phyloP scores from a whole-genome alignment of 768 basidiomycete species.

The Solioccasus polychromus region DNA sequence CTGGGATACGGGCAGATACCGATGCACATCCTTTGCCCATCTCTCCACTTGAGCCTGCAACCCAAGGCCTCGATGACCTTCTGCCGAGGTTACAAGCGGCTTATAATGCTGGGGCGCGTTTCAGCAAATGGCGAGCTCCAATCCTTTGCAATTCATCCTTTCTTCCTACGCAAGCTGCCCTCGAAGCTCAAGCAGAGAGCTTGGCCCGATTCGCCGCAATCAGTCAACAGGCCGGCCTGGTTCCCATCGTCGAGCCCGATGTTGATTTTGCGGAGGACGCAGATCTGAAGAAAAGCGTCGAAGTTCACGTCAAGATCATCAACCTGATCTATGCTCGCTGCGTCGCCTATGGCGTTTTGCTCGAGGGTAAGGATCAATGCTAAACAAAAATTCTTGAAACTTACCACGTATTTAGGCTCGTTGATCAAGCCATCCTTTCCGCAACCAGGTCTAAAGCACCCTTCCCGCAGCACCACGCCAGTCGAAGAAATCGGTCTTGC shows the following conservation, averaged over 20 bases:
- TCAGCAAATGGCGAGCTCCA: slow-evolving; percentile 51
- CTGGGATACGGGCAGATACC: slow-evolving; percentile 49
- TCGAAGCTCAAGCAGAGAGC: slow-evolving; percentile 47
- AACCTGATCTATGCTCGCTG: slow-evolving; percentile 45
- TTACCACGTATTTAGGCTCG: slow-evolving; percentile 33
- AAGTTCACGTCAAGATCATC: slow-evolving; percentile 46
- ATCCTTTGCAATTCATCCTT: slow-evolving; percentile 43
- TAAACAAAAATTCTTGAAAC: background rate
- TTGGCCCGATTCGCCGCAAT: slow-evolving; percentile 48
- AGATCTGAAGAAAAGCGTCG: slow-evolving; percentile 41
- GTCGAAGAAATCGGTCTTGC: slow-evolving; percentile 44
- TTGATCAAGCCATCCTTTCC: slow-evolving; percentile 53
- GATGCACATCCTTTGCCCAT: slow-evolving; percentile 45
- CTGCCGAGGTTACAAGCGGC: slow-evolving; percentile 42
- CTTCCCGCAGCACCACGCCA: slow-evolving; percentile 35
- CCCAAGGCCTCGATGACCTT: slow-evolving; percentile 49
- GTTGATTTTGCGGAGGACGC: slow-evolving; percentile 50
- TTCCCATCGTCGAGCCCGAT: slow-evolving; percentile 54
- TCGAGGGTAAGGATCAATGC: slow-evolving; percentile 39
- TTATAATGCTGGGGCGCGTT: slow-evolving; percentile 43
- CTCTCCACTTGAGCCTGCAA: slow-evolving; percentile 44
- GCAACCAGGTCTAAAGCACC: slow-evolving; percentile 45
- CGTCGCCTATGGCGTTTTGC: slow-evolving; percentile 42
- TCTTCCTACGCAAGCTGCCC: slow-evolving; percentile 39
- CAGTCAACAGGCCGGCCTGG: slow-evolving; percentile 49